Evolutionary conservation across 2,329 filamentous ascomycete genomes (phyloP).

Genomic region (Paramyrothecium sp.): DNA sequence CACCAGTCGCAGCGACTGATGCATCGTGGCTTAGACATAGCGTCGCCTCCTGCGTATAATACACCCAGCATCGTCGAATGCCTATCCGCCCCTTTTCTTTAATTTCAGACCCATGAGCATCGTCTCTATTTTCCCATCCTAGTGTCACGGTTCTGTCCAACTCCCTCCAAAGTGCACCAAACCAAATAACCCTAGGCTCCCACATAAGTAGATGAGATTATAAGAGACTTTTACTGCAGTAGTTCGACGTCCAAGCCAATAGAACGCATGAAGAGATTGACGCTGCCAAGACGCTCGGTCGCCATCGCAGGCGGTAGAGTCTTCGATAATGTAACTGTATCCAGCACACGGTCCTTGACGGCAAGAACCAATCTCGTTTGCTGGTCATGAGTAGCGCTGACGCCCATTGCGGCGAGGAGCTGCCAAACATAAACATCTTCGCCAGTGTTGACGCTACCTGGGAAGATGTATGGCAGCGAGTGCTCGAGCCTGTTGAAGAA

Average conservation of each 20-base stretch:
- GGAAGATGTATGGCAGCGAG: slow-evolving; percentile 82
- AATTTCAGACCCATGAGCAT: background rate
- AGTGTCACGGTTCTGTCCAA: background rate
- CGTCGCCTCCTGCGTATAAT: background rate
- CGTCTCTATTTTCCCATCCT: background rate
- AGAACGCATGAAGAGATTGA: slow-evolving; percentile 97
- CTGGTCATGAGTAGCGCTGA: slow-evolving; percentile 89
- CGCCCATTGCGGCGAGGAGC: slow-evolving; percentile 91
- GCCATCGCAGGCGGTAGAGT: slow-evolving; percentile 85
- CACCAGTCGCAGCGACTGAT: background rate
- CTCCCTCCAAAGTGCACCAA: background rate
- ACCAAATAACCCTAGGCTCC: slow-evolving; percentile 18
- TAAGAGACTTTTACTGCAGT: slow-evolving; percentile 34
- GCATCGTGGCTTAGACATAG: background rate
- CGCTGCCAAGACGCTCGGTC: slow-evolving; percentile 79
- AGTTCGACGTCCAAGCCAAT: slow-evolving; percentile 96
- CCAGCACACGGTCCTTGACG: slow-evolving; percentile 97
- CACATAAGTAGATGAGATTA: slow-evolving; percentile 12
- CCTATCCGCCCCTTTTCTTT: background rate
- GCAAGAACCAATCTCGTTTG: slow-evolving; percentile 92
- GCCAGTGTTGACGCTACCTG: slow-evolving; percentile 81
- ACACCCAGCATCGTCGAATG: background rate
- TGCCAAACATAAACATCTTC: slow-evolving; percentile 99
- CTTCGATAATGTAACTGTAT: slow-evolving; percentile 86
- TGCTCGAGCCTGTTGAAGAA: slow-evolving; percentile 88